A percentile compares a stretch with the other conserved stretches of the same genome.
These are phyloP conservation scores for Roridomyces roridus DNA, from an alignment of 768 basidiomycete genomes.

Conservation along the genomic window DNA sequence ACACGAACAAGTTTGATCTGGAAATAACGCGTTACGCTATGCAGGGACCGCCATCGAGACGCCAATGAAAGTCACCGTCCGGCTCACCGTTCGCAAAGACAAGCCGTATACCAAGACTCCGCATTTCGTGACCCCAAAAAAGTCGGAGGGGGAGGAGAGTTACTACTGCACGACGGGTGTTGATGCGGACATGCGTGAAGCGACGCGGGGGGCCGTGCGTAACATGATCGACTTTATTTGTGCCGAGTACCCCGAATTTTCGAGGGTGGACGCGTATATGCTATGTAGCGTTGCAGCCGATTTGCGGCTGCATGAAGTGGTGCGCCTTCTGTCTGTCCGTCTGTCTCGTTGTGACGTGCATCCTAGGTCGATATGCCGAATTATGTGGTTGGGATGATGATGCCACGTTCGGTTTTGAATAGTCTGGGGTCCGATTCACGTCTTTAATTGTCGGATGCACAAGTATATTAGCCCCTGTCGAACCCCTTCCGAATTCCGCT, in stretches of 20 bases:
- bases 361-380: conserved; percentile 75
- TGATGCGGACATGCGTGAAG: conserved; percentile 59
- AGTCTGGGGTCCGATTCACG: too few species aligned
- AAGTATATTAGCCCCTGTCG: too few species aligned
- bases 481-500: too few species aligned
- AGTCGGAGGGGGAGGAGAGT: conserved; percentile 37
- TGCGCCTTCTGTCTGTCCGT: too few species aligned
- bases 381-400: conserved; percentile 48
- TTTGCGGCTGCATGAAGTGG: conserved; percentile 68
- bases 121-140: conserved; percentile 50
- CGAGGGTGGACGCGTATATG: conserved; percentile 61
- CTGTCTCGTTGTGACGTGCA: too few species aligned
- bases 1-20: neutral
- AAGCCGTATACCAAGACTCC: conserved; percentile 64
- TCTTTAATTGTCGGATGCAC: too few species aligned
- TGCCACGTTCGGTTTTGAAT: conserved; percentile 23
- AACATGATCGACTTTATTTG: conserved; percentile 61
- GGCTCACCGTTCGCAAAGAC: conserved; percentile 62
- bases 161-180: conserved; percentile 68
- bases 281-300: conserved; percentile 67
- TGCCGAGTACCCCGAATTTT: conserved; percentile 48
- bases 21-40: neutral
- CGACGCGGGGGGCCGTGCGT: conserved; percentile 60
- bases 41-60: conserved; percentile 70
- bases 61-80: conserved; percentile 59